Conservation (phyloP, 257 asterid genomes). For the Penstemon eatonii region DNA sequence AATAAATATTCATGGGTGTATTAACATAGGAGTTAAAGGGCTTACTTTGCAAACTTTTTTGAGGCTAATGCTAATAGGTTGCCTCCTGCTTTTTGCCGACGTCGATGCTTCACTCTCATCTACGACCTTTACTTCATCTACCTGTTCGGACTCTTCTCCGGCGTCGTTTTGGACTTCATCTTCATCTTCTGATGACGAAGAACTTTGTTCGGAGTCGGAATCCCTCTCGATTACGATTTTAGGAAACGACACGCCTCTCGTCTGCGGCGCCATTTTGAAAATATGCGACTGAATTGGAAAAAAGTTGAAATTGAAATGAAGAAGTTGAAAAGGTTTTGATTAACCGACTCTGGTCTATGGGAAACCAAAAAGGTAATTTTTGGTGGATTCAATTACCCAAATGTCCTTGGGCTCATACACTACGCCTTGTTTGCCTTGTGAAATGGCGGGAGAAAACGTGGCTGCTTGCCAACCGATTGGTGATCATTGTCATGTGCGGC, state of each 20-base stretch:
- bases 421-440: not conserved
- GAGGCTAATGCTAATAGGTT: slow-evolving; percentile 73
- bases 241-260: slow-evolving; percentile 63
- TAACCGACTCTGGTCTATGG: slow-evolving; percentile 23
- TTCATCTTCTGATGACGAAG: slow-evolving; percentile 44
- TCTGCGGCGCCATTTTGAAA: slow-evolving; percentile 65
- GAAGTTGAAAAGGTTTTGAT: not conserved
- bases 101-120: slow-evolving; percentile 36
- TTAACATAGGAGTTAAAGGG: not conserved
- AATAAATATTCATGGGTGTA: not conserved
- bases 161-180: slow-evolving; percentile 27
- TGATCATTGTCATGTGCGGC: slow-evolving; percentile 24
- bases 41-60: slow-evolving; percentile 88
- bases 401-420: slow-evolving; percentile 17
- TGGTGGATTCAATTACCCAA: slow-evolving; percentile 16
- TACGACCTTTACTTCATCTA: slow-evolving; percentile 23
- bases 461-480: slow-evolving; percentile 28
- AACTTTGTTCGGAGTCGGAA: slow-evolving; percentile 72
- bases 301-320: not conserved
- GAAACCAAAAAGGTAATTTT: slow-evolving; percentile 19
- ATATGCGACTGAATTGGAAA: not conserved
- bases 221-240: slow-evolving; percentile 69
- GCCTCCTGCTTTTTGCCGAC: slow-evolving; percentile 38
- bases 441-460: slow-evolving; percentile 43
- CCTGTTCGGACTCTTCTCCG: slow-evolving; percentile 38